Evolutionary conservation across 176 grass and related monocot species (phyloP).

Genomic region (Panicum miliaceum): DNA sequence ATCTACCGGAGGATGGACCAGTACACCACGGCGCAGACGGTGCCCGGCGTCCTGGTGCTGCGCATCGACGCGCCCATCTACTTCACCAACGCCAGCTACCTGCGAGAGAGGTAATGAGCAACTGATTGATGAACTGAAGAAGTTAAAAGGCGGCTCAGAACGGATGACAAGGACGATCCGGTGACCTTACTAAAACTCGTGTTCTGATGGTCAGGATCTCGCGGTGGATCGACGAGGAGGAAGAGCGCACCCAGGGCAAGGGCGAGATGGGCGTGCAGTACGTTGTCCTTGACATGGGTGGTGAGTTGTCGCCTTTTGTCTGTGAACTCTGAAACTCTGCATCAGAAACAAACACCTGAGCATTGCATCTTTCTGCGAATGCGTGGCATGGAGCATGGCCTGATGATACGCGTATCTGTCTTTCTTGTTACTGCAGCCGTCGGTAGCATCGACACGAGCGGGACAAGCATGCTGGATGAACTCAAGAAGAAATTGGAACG

Average conservation of each 20-base stretch:
- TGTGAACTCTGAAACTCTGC: slow-evolving; percentile 34
- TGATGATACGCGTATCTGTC: no score
- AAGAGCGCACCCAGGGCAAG: slow-evolving; percentile 61
- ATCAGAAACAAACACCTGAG: background rate
- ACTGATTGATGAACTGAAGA: background rate
- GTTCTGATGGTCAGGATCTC: slow-evolving; percentile 52
- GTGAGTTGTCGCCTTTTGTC: slow-evolving; percentile 40
- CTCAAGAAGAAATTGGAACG: slow-evolving; percentile 68
- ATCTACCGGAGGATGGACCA: slow-evolving; percentile 82
- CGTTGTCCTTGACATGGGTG: slow-evolving; percentile 84
- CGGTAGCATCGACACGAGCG: slow-evolving; percentile 88
- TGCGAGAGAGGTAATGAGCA: slow-evolving; percentile 68
- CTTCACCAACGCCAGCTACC: slow-evolving; percentile 87
- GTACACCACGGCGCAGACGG: slow-evolving; percentile 55
- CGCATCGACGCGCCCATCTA: slow-evolving; percentile 85
- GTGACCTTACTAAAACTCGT: background rate
- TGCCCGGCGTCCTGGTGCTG: slow-evolving; percentile 81
- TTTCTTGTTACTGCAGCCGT: slow-evolving; percentile 55
- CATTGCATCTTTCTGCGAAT: background rate
- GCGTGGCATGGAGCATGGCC: background rate
- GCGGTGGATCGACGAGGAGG: slow-evolving; percentile 90
- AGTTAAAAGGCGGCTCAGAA: background rate
- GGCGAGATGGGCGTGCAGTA: slow-evolving; percentile 66
- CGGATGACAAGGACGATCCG: no score
- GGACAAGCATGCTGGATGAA: slow-evolving; percentile 88